Evolutionary conservation across 768 basidiomycete genomes (phyloP).

Genomic region (Naganishia vaughanmartiniae): DNA sequence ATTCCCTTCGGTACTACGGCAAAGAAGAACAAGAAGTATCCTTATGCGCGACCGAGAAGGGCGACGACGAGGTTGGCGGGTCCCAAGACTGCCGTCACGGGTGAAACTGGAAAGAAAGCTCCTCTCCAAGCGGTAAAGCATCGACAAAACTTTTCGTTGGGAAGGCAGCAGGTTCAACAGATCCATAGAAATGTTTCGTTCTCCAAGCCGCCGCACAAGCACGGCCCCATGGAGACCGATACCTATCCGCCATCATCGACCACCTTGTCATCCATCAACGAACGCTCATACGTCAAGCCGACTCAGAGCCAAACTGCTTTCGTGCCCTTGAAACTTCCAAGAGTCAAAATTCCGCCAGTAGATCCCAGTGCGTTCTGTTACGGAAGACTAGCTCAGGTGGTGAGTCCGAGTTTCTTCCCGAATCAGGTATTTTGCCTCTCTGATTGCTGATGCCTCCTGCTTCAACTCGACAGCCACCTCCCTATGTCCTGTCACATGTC

Average conservation of each 20-base stretch:
- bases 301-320: not conserved
- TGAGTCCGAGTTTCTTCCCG: not conserved
- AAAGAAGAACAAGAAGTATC: conserved; percentile 11
- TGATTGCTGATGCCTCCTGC: not conserved
- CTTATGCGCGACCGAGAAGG: conserved; percentile 22
- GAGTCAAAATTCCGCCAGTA: conserved; percentile 5
- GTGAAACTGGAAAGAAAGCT: not conserved
- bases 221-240: not conserved
- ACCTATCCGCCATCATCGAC: not conserved
- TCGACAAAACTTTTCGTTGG: conserved; percentile 17
- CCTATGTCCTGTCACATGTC: conserved; percentile 3
- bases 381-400: conserved; percentile 12
- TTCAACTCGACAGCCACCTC: conserved; percentile 1
- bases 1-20: not conserved
- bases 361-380: conserved; percentile 12
- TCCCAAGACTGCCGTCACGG: not conserved
- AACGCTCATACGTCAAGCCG: not conserved
- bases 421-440: no score
- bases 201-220: not conserved
- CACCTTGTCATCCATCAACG: no score
- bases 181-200: not conserved
- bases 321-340: conserved; percentile 13
- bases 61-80: not conserved
- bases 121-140: conserved; percentile 11
- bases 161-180: conserved; percentile 1